These are phyloP conservation scores for Nasturtium officinale DNA, from an alignment of 345 rosid genomes.

Conservation along the genomic window DNA sequence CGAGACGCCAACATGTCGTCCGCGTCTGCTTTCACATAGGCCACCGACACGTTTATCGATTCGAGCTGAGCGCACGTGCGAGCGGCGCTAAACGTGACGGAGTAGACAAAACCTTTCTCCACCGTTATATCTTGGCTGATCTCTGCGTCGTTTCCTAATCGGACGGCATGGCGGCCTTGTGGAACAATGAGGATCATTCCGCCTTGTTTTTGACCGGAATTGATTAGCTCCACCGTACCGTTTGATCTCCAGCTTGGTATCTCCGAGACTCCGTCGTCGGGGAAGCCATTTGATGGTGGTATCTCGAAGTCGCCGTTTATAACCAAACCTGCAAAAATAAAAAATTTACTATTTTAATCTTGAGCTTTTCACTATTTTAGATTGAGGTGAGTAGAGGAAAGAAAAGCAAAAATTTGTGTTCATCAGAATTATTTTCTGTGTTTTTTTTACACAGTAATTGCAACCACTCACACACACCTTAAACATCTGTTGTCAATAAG, in stretches of 20 bases:
- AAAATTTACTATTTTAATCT: background rate
- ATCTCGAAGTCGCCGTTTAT: constrained; percentile 84
- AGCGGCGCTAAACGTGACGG: constrained; percentile 95
- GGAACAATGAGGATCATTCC: constrained; percentile 98
- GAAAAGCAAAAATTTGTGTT: background rate
- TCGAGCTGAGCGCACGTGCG: constrained; percentile 99
- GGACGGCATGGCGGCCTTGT: constrained; percentile 74
- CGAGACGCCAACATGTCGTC: constrained; percentile 53
- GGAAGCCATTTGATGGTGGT: constrained; percentile 66
- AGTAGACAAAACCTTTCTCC: constrained; percentile 79
- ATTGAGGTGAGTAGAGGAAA: background rate
- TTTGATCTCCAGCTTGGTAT: constrained; percentile 75
- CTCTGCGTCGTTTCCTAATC: constrained; percentile 93
- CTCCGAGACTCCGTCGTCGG: constrained; percentile 53
- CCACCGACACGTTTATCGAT: constrained; percentile 85
- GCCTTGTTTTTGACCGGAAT: constrained; percentile 89
- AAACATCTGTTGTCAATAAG: too few relatives aligned
- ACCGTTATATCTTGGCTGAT: constrained; percentile 84
- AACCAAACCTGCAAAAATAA: constrained; percentile 54
- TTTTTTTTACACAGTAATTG: too few relatives aligned
- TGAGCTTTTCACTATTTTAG: constrained; percentile 31
- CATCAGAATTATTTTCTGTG: too few relatives aligned
- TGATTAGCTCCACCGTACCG: constrained; percentile 81
- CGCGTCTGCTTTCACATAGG: constrained; percentile 41
- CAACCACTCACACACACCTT: too few relatives aligned